Base-by-base conservation (phyloP, 2,329 filamentous ascomycete genomes). In the Beauveria sp. region DNA sequence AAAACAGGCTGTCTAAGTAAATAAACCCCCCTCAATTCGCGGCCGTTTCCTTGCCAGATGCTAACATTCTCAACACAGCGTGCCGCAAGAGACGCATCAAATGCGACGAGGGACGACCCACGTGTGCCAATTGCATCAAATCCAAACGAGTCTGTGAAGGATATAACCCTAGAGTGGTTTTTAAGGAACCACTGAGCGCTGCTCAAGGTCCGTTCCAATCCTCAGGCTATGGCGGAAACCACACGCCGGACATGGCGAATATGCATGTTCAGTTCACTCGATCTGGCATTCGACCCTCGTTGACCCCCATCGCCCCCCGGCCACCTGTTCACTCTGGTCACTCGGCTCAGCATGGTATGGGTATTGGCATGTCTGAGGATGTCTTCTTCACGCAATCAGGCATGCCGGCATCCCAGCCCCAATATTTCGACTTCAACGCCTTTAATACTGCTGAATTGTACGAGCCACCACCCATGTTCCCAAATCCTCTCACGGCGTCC, bases 11-110 rank as follows among this genome's bases (percentile, higher is more conserved):
- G 93, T 72, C 76, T 96, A 64, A 97, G 89, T 92, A 82, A 74
- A 88, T 45, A 20, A 48, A 9, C 54, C 3, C 43, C 52, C 38
- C 60, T 22, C 10, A 1, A 61, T 40, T 5, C 8, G 10, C 8
- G 6, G 7, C 5, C 9, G 8, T 34, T 10, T 14, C 5, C 16
- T 55, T 22, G 48, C 2, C 26, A 20, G 26, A 40, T 51, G 50
- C 22, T 31, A 8, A 60, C 40, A 61, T 60, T 45, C 3, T 24
- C 53, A 54, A 54, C 64, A 51, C 71, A 93, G 90, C 95, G 62
- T 99, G 95, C 76, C 89, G 95, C 65, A 93, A 90, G 76, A 88
- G 95, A 59, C 89, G 95, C 65, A 98, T 99, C 75, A 99, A 98
- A 76, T 99, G 95, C 74, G 95, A 95, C 65, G 95, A 98, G 73